Percentiles rank a stretch among this genome's conserved stretches.
Evolutionary conservation across 306 rosid genomes (phyloP).

Genomic region (Vigna reflexopilosa): DNA sequence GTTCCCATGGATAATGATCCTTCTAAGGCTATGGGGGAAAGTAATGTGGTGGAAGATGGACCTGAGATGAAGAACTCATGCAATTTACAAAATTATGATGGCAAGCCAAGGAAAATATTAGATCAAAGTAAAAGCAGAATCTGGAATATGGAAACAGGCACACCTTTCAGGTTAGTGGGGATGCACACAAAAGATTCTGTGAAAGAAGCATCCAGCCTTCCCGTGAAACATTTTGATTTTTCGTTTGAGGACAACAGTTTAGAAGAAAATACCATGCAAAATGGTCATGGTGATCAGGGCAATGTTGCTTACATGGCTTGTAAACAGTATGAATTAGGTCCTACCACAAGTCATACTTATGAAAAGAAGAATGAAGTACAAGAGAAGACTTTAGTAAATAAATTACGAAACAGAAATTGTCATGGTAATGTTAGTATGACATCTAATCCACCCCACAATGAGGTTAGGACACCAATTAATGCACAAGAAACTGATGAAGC

Average conservation of each 20-base stretch:
- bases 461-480: conserved; percentile 44
- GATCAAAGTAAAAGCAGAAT: conserved; percentile 54
- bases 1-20: conserved; percentile 53
- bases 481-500: conserved; percentile 56
- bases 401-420: conserved; percentile 44
- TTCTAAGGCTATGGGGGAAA: conserved; percentile 54
- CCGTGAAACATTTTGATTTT: conserved; percentile 94
- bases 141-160: conserved; percentile 43
- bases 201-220: conserved; percentile 68
- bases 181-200: conserved; percentile 53
- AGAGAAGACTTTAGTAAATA: conserved; percentile 47
- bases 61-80: conserved; percentile 55
- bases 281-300: conserved; percentile 43
- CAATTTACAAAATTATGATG: conserved; percentile 58
- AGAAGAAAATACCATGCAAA: conserved; percentile 55
- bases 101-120: conserved; percentile 54
- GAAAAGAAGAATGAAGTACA: conserved; percentile 48
- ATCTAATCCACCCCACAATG: conserved; percentile 54
- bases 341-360: conserved; percentile 45
- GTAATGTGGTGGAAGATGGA: conserved; percentile 49
- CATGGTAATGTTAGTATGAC: conserved; percentile 50
- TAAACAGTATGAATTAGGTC: conserved; percentile 49
- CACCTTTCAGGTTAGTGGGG: conserved; percentile 51
- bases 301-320: conserved; percentile 45
- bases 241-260: conserved; percentile 67